Percentiles rank a stretch among this genome's conserved stretches.
phyloP scores from a whole-genome alignment of 768 basidiomycete species.

The Calvatia gigantea region DNA sequence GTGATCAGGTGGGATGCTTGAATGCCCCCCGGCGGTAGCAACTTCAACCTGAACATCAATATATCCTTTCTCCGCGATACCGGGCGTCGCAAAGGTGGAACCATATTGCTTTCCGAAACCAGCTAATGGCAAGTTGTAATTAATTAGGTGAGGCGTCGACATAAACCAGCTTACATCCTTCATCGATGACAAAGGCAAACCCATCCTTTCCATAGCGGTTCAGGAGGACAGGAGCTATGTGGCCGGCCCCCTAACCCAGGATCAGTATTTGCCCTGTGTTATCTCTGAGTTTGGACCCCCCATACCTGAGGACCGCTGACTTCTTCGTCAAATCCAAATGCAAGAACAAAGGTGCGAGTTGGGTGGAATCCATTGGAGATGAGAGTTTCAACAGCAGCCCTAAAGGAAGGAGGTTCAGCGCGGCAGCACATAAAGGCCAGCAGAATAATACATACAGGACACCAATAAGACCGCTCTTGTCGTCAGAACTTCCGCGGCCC shows the following conservation, averaged over 20 bases:
- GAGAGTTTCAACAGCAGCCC: slow-evolving; percentile 60
- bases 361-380: slow-evolving; percentile 63
- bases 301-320: slow-evolving; percentile 45
- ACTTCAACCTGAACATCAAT: slow-evolving; percentile 64
- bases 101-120: slow-evolving; percentile 51
- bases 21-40: slow-evolving; percentile 75
- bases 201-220: slow-evolving; percentile 65
- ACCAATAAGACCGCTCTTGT: slow-evolving; percentile 73
- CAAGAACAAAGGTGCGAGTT: slow-evolving; percentile 54
- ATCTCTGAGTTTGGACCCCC: neutral
- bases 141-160: neutral
- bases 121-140: slow-evolving; percentile 24
- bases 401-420: slow-evolving; percentile 15
- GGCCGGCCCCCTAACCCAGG: slow-evolving; percentile 47
- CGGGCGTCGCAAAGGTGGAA: slow-evolving; percentile 55
- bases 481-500: slow-evolving; percentile 74
- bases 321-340: slow-evolving; percentile 81
- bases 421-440: neutral
- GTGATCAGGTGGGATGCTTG: slow-evolving; percentile 77
- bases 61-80: slow-evolving; percentile 73
- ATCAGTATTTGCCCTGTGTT: neutral
- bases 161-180: slow-evolving; percentile 59
- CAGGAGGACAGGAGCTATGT: slow-evolving; percentile 45
- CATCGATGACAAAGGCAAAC: slow-evolving; percentile 81
- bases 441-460: slow-evolving; percentile 41